These are phyloP conservation scores for Thermochaetoides thermophila DNA, from an alignment of 495 filamentous ascomycete genomes.

Conservation along the genomic window DNA sequence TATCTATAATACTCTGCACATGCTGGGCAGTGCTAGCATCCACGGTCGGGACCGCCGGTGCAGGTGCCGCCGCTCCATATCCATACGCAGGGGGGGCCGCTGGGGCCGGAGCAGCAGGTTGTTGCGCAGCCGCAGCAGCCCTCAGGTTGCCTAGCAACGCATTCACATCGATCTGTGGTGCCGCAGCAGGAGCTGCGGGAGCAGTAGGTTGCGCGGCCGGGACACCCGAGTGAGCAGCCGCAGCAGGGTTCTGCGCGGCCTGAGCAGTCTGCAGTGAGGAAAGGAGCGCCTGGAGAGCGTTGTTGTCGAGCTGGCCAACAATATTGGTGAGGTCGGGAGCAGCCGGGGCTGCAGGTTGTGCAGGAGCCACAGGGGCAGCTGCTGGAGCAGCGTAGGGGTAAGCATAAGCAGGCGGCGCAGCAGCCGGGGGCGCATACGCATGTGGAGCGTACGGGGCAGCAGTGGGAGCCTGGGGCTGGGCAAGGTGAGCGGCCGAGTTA, in stretches of 20 bases:
- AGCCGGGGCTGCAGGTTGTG: constrained; percentile 20
- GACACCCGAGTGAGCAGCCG: constrained; percentile 14
- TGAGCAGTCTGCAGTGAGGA: constrained; percentile 42
- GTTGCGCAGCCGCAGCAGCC: constrained; percentile 4
- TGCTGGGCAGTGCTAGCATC: constrained; percentile 7
- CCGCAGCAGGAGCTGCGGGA: background rate
- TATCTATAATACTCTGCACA: constrained; percentile 16
- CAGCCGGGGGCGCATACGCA: constrained; percentile 4
- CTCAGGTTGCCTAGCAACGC: constrained; percentile 13
- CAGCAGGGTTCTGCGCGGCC: constrained; percentile 2
- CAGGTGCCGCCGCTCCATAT: constrained; percentile 3
- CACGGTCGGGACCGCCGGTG: background rate
- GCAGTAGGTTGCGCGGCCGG: constrained; percentile 1
- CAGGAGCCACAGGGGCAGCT: constrained; percentile 23
- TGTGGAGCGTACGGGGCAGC: constrained; percentile 8
- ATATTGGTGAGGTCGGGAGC: constrained; percentile 39
- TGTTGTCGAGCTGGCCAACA: constrained; percentile 49
- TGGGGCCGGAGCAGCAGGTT: constrained; percentile 3
- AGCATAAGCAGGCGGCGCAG: constrained; percentile 10
- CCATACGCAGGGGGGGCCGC: background rate
- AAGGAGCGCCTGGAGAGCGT: constrained; percentile 57
- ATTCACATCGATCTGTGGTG: constrained; percentile 13
- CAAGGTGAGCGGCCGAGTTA: constrained; percentile 20
- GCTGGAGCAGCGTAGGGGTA: constrained; percentile 15
- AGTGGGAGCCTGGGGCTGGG: constrained; percentile 14